A percentile compares a stretch with the other conserved stretches of the same genome.
These are phyloP conservation scores for Chlamydomonas sp. DNA, from an alignment of 139 green algal genomes.

Conservation along the genomic window DNA sequence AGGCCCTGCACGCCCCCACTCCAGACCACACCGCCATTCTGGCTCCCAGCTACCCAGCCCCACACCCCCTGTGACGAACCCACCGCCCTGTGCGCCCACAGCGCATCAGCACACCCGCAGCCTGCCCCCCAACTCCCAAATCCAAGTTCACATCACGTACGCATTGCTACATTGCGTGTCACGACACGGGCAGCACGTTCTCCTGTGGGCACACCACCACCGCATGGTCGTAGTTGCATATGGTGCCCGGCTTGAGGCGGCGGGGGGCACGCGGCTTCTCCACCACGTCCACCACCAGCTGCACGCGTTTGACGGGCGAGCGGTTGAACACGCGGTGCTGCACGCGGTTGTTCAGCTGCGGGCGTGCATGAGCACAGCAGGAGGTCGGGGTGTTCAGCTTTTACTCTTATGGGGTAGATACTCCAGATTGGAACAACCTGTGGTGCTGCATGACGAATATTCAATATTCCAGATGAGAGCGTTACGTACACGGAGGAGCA, in stretches of 20 bases:
- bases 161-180: neutral
- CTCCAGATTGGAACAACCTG: too few relatives aligned
- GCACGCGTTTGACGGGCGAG: constrained; percentile 49
- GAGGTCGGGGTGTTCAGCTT: neutral
- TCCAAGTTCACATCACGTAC: neutral
- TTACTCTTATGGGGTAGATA: too few relatives aligned
- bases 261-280: constrained; percentile 47
- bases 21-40: too few relatives aligned
- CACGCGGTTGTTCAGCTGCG: constrained; percentile 71
- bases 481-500: neutral
- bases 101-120: too few relatives aligned
- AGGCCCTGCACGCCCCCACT: too few relatives aligned
- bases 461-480: too few relatives aligned
- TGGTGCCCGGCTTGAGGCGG: constrained; percentile 53
- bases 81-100: too few relatives aligned
- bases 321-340: constrained; percentile 48
- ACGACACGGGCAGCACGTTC: neutral
- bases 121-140: too few relatives aligned
- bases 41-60: too few relatives aligned
- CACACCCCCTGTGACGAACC: too few relatives aligned
- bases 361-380: neutral
- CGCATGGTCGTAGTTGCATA: constrained; percentile 52
- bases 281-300: constrained; percentile 71
- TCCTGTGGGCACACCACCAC: constrained; percentile 28
- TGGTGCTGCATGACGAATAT: too few relatives aligned